A percentile compares a stretch with the other conserved stretches of the same genome.
Evolutionary conservation across 177 flowering plant genomes (phyloP).

Genomic region (Telopea speciosissima): DNA sequence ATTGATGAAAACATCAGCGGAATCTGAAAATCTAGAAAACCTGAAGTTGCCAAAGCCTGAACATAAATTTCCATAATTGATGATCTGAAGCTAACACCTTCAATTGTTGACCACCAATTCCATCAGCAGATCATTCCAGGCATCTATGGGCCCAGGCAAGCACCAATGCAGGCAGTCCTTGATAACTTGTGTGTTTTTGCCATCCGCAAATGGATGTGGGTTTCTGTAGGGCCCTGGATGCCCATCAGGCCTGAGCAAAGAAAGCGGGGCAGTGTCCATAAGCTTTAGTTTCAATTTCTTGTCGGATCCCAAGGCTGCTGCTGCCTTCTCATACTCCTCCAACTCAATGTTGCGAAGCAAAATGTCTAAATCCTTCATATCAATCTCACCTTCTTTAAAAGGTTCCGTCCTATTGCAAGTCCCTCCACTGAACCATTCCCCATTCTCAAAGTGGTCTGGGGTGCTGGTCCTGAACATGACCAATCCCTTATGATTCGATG

Average conservation of each 20-base stretch:
- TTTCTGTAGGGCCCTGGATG: conserved; percentile 80
- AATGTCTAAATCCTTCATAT: conserved; percentile 33
- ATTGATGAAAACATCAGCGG: background rate
- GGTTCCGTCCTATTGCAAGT: conserved; percentile 55
- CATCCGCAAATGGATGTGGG: conserved; percentile 46
- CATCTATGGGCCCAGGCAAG: conserved; percentile 89
- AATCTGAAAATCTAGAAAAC: background rate
- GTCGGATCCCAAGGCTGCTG: conserved; percentile 3
- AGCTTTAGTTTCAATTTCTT: conserved; percentile 40
- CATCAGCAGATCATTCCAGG: conserved; percentile 81
- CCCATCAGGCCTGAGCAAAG: conserved; percentile 78
- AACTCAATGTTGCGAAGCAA: conserved; percentile 46
- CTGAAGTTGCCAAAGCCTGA: background rate
- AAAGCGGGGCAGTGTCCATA: conserved; percentile 49
- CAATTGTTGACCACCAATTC: conserved; percentile 41
- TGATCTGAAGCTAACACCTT: background rate
- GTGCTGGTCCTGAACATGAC: conserved; percentile 69
- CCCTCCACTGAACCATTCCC: conserved; percentile 84
- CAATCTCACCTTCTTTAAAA: conserved; percentile 57
- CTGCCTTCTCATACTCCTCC: conserved; percentile 51
- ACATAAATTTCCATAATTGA: background rate
- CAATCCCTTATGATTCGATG: conserved; percentile 47
- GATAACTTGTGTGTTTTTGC: conserved; percentile 40
- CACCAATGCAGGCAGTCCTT: conserved; percentile 97
- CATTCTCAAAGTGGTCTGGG: conserved; percentile 89